Evolutionary conservation across 2,329 filamentous ascomycete species (phyloP).

Genomic region (Fusarium anguioides): DNA sequence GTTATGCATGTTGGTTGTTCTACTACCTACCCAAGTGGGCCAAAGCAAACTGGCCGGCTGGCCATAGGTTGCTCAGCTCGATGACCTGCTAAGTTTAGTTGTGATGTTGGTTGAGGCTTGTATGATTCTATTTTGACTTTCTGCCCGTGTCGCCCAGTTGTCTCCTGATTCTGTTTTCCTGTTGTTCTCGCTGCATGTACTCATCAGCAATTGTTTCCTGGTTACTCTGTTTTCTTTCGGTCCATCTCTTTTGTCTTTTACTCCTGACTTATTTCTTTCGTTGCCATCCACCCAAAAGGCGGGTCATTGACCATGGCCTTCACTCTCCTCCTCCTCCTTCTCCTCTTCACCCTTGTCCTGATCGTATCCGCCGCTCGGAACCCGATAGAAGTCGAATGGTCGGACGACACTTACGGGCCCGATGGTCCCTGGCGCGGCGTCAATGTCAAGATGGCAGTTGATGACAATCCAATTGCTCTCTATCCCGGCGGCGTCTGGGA

Average conservation of each 20-base stretch:
- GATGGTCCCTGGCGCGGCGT: slow-evolving; percentile 12
- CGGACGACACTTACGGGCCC: slow-evolving; percentile 3
- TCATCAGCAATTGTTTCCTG: background rate
- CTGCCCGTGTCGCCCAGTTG: background rate
- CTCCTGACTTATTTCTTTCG: background rate
- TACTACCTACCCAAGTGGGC: background rate
- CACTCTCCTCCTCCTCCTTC: too few species aligned
- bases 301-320: background rate
- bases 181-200: background rate
- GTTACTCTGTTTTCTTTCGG: background rate
- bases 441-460: background rate
- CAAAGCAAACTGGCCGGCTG: background rate
- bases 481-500: slow-evolving; percentile 10
- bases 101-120: slow-evolving; percentile 4
- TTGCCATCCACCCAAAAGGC: background rate
- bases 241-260: background rate
- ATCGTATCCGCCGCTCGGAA: background rate
- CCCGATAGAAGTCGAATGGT: slow-evolving; percentile 7
- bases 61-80: background rate
- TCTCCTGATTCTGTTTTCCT: background rate
- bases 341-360: background rate
- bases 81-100: background rate
- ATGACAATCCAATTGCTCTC: background rate
- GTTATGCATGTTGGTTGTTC: slow-evolving; percentile 14
- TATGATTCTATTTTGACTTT: background rate